Evolutionary conservation across 306 rosid species (phyloP), one percentile per base, ranked within the genome.

Genomic region (Cucumis melo): DNA sequence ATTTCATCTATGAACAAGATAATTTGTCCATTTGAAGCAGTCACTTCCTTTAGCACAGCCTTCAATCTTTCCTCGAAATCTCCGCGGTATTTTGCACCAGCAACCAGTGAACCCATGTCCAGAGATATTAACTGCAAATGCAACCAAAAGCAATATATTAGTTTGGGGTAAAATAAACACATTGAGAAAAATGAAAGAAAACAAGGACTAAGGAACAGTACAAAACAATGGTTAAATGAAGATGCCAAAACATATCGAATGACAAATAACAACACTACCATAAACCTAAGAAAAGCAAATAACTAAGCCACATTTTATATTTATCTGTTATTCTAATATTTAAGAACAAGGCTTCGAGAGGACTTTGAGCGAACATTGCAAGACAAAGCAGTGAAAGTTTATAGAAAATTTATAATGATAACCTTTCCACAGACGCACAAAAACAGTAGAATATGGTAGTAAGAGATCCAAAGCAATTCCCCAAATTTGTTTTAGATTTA

Each of bases 51-150:
- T 44, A 94, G 85, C 64, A 94, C 97, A 78, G 97, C 97, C 85
- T 94, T 92, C 89, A 94, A 80, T 80, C 99, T 88, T 86, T 94
- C 99, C 82, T 94, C 99, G 59, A 94, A 94, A 70, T 94, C 99
- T 74, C 99, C 97, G 42, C 97, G 97, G 66, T 73, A 92, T 83
- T 94, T 94, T 59, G 96, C 98, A 72, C 98, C 98, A 72, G 98
- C 98, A 66, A 94, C 89, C 82, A 94, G 79, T 66, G 97, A 94
- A 78, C 98, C 98, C 96, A 91, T 88, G 76, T 94, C 97, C 32
- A 94, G 92, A 77, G 97, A 94, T 84, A 94, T 89, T 87, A 94
- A 89, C 97, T 92, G 81, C 59, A 74, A 71, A 71, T 50, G 21
- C n/a, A 71, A 71, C 17, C 23, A 71, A 48, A 48, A 21, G 74